phyloP scores from a whole-genome alignment of 108 stramenopile genomes.

The Mayamaea pseudoterrestris region DNA sequence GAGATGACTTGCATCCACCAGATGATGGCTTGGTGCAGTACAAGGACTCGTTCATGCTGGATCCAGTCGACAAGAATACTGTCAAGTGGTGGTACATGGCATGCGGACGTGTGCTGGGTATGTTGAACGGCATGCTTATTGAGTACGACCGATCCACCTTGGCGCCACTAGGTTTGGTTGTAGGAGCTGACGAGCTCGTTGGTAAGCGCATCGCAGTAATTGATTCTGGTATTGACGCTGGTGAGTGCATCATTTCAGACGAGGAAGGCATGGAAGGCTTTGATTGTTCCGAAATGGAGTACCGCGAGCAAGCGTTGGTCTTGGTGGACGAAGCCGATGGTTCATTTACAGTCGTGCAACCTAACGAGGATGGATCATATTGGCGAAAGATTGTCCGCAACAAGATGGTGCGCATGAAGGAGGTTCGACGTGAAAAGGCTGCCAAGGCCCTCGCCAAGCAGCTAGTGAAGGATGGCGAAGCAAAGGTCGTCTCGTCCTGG shows the following conservation, averaged over 20 bases:
- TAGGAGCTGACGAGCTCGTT: constrained; percentile 65
- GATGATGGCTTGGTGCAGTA: constrained; percentile 28
- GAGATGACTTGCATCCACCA: constrained; percentile 24
- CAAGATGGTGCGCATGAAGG: no score
- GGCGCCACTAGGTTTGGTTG: constrained; percentile 87
- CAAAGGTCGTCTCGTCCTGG: constrained; percentile 42
- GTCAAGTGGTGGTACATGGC: constrained; percentile 96
- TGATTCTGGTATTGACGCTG: constrained; percentile 35
- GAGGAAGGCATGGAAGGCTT: constrained; percentile 51
- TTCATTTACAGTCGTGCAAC: constrained; percentile 72
- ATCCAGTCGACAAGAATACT: constrained; percentile 7
- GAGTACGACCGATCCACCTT: constrained; percentile 88
- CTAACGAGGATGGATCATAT: constrained; percentile 92
- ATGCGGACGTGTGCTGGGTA: constrained; percentile 81
- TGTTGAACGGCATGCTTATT: constrained; percentile 79
- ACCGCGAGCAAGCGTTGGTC: constrained; percentile 41
- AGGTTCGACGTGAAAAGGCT: background rate
- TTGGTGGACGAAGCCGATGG: constrained; percentile 22
- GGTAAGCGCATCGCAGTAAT: constrained; percentile 66
- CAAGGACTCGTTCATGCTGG: no score
- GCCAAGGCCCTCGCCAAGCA: constrained; percentile 1
- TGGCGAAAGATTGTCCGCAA: constrained; percentile 91
- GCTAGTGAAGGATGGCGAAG: background rate
- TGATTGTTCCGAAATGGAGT: constrained; percentile 30
- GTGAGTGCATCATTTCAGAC: constrained; percentile 15